Evolutionary conservation across 2,329 filamentous ascomycete species (phyloP).

Genomic region (Colletotrichum zoysiae): DNA sequence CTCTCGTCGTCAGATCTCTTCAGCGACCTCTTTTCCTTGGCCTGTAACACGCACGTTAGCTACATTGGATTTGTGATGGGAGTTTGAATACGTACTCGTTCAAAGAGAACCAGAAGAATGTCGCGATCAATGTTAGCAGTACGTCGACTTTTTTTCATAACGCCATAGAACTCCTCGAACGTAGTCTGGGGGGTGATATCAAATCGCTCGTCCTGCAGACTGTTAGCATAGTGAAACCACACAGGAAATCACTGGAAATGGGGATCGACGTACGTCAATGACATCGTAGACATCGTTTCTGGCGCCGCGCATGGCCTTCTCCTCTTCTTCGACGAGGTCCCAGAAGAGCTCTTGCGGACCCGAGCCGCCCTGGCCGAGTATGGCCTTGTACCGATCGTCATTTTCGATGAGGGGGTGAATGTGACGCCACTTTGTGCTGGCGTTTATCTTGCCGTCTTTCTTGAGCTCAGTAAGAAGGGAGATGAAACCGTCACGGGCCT

Average conservation of each 20-base stretch:
- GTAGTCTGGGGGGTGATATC: slow-evolving; percentile 89
- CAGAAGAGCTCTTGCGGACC: slow-evolving; percentile 93
- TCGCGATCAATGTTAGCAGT: slow-evolving; percentile 89
- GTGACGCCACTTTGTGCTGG: slow-evolving; percentile 90
- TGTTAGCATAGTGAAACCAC: slow-evolving; percentile 48
- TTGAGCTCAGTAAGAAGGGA: slow-evolving; percentile 81
- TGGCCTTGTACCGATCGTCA: slow-evolving; percentile 85
- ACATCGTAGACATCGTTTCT: slow-evolving; percentile 90
- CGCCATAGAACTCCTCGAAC: slow-evolving; percentile 86
- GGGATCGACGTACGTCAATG: slow-evolving; percentile 75
- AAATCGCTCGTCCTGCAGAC: slow-evolving; percentile 84
- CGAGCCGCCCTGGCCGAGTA: slow-evolving; percentile 87
- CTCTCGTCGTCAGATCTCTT: slow-evolving; percentile 88
- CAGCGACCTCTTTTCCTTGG: slow-evolving; percentile 83
- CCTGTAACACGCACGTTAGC: slow-evolving; percentile 55
- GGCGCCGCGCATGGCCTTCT: slow-evolving; percentile 83
- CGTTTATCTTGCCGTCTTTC: slow-evolving; percentile 84
- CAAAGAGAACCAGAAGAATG: slow-evolving; percentile 83
- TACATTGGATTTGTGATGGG: neutral
- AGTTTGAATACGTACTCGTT: slow-evolving; percentile 69
- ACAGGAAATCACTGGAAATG: neutral
- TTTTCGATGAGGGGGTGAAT: slow-evolving; percentile 80
- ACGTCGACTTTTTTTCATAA: slow-evolving; percentile 87
- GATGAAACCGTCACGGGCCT: slow-evolving; percentile 85
- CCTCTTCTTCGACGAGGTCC: slow-evolving; percentile 95